Base-by-base conservation (phyloP, 352 stramenopile genomes). In the Phytophthora pseudosyringae region DNA sequence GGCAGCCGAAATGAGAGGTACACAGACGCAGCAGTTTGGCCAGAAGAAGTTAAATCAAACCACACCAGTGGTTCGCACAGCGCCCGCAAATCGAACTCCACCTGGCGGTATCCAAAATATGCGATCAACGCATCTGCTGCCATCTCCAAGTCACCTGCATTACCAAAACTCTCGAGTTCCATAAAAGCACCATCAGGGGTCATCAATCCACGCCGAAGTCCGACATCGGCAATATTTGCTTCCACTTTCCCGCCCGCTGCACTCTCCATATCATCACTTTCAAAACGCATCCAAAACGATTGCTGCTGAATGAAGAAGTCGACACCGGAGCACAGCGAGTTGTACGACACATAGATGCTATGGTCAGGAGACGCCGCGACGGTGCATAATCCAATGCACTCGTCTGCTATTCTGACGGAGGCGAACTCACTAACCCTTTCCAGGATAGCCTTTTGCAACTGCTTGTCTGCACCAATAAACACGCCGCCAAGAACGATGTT, bases 201-300 rank as follows among this genome's bases (percentile, higher is more conserved):
- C 52, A 82, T 69, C 26, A 82, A 52, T 39, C 74, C 74, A 38
- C 74, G 70, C 6, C 28, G 46, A 2, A 82, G 48, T 31, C 64
- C 60, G 16, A 82, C 52, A 35, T 52, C 47, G 10, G 13, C 25
- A 45, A 79, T 54, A 26, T 64, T 69, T 26, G 63, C 56, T 15
- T 51, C 59, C 5, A 67, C 43, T 18, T 57, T 12, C 33, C 39
- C 60, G 15, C 46, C 66, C 3, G 62, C 57, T 61, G 67, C 67
- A 69, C 51, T 69, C 26, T 85, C 75, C 15, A 73, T 69, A 51
- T 83, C 61, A 25, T 69, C 63, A 41, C 67, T 73, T 67, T 86
- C 80, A 62, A 86, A 76, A 6, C 74, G 69, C 59, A 85, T 69
- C 77, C 77, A 86, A 39, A 86, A 85, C 1, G 61, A 46, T 36